Evolutionary conservation across 768 basidiomycete species (phyloP), one percentile per base, ranked within the genome.

Genomic region (Coprinopsis marcescibilis): DNA sequence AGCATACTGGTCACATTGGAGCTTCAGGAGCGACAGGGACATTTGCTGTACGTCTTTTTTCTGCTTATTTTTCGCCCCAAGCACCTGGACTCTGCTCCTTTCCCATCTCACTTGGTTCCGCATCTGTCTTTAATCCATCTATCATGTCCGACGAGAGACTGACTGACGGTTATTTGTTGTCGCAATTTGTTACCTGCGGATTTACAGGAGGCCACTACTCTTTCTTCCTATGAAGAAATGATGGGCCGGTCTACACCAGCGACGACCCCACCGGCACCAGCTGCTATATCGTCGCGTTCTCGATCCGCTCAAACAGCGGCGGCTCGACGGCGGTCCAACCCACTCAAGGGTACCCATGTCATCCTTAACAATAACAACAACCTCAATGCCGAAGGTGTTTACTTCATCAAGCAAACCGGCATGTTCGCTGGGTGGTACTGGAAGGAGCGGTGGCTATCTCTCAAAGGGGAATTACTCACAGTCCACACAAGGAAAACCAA

Each of bases 331-430:
- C 54, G 24, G 52, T 57, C 46, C 37, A 46, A 12, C 13, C 46
- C 34, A 35, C 49, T 49, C 13, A 47, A 40, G 11, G 48, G 32
- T 15, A 47, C n/a, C n/a, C n/a, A 45, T 12, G 50, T 40, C 26
- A 29, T 35, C 1, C 24, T 50, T 38, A 25, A 53, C 46, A 17
- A 52, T 52, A 33, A 52, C 38, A 46, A 53, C 23, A 61, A 69
- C 33, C 57, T 76, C 49, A 61, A 84, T 23, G 66, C 84, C 20
- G 71, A 71, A 43, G 89, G 81, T 20, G 66, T 65, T 35, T 83
- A 81, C 45, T 74, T 73, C 54, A 69, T 89, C 55, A 90, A 88
- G 69, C 86, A 87, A 58, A 82, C 85, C 47, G 85, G 85, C 0
- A 44, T 64, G 10, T 76, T 90, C 45, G 76, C 81, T 11, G 81